A percentile compares a stretch with the other conserved stretches of the same genome.
phyloP scores from a whole-genome alignment of 2,329 filamentous ascomycete species.

The Calonectria fujianensis region DNA sequence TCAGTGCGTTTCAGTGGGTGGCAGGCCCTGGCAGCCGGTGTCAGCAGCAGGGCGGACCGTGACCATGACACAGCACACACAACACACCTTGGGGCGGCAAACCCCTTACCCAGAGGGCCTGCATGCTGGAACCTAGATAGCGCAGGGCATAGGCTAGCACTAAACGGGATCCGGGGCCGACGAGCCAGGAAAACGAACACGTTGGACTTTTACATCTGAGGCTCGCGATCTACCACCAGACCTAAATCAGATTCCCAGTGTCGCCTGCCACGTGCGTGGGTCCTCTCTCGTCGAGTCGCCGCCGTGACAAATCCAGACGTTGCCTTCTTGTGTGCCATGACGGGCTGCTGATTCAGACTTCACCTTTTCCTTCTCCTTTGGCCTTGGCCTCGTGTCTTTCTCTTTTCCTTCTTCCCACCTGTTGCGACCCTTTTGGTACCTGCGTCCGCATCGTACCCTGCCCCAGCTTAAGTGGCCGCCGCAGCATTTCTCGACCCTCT shows the following conservation, averaged over 20 bases:
- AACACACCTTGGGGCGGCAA: conserved; percentile 6
- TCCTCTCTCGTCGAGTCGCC: conserved; percentile 48
- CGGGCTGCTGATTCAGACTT: conserved; percentile 50
- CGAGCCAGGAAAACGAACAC: conserved; percentile 56
- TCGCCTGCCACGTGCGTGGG: conserved; percentile 59
- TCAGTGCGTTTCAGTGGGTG: conserved; percentile 31
- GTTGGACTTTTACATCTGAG: conserved; percentile 54
- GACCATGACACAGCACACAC: not conserved
- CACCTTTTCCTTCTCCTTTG: conserved; percentile 42
- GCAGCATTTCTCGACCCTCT: conserved; percentile 1
- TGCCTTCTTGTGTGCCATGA: conserved; percentile 52
- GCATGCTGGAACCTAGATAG: conserved; percentile 21
- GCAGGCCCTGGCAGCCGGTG: conserved; percentile 12
- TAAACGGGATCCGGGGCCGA: conserved; percentile 43
- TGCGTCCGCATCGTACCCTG: conserved; percentile 32
- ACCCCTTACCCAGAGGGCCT: conserved; percentile 38
- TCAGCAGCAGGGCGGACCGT: conserved; percentile 27
- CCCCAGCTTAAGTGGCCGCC: conserved; percentile 24
- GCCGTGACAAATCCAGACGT: conserved; percentile 55
- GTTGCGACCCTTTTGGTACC: conserved; percentile 35
- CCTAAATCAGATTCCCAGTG: conserved; percentile 37
- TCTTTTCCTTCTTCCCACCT: conserved; percentile 37
- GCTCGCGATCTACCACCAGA: conserved; percentile 37
- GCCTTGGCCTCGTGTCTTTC: conserved; percentile 40
- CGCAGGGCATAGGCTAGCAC: conserved; percentile 30